Base-by-base conservation (phyloP, 768 basidiomycete species). In the Exidia glandulosa region DNA sequence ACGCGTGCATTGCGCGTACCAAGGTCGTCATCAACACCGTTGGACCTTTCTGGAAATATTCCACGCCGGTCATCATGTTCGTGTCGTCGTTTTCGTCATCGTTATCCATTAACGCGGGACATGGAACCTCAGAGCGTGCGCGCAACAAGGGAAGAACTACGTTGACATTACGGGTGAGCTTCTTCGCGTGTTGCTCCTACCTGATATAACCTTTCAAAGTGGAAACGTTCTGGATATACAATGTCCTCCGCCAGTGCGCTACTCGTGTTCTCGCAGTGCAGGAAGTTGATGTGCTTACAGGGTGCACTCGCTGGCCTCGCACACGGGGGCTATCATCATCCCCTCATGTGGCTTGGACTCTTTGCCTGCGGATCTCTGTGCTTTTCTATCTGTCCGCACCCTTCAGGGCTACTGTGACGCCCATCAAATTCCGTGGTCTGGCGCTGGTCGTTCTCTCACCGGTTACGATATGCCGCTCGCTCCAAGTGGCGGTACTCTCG, bases 321-420 rank as follows among this genome's bases (percentile, higher is more conserved):
- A 84, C 67, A 84, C 81, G 1, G 80, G 82, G 48, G 77, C 90
- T 4, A 80, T 90, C 63, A 86, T 97, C 64, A 79, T 96, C 27
- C 90, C 90, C 27, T 77, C 83, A 2, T 88, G 85, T 58, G 92
- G 86, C 2, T 79, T 88, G 61, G 89, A 91, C 68, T 90, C 88
- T 1, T 66, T 90, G 31, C 89, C 89, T 3, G 82, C 85, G 2
- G 92, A 96, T 67, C 69, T 88, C 48, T 71, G 81, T 7, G 81
- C 83, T 0, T 86, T 83, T 71, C 73, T 90, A 50, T 80, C 87
- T 16, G 85, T 85, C 60, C 83, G 81, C 65, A 84, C 84, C 0
- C 78, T 94, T 57, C 85, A 86, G 69, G 66, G 74, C 10, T 68
- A 72, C 56, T 72, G 67, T 41, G 59, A 16, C 6, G 56, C 57